These are phyloP conservation scores for Biancaea sappan DNA, from an alignment of 306 rosid species.

Conservation along the genomic window DNA sequence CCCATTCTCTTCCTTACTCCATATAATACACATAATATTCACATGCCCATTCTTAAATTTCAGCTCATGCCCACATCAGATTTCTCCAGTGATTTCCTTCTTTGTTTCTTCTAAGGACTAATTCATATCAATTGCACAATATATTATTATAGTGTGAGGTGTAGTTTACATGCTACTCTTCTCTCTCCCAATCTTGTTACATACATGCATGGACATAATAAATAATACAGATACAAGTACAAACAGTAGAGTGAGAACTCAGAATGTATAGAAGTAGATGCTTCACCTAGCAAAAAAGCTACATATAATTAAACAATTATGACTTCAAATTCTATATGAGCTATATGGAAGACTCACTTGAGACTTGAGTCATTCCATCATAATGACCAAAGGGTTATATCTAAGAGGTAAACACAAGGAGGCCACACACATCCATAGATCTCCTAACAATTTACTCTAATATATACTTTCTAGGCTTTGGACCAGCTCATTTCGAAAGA, in stretches of 20 bases:
- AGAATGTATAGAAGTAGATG: slow-evolving; percentile 38
- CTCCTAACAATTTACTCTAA: background rate
- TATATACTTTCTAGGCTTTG: background rate
- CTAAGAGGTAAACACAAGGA: background rate
- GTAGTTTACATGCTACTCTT: slow-evolving; percentile 45
- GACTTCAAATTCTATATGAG: slow-evolving; percentile 33
- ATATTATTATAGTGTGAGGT: no score
- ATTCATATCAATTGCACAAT: no score
- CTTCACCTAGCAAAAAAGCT: slow-evolving; percentile 21
- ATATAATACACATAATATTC: no score
- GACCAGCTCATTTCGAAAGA: background rate
- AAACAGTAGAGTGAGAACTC: slow-evolving; percentile 22
- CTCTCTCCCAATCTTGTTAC: background rate
- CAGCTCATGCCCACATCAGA: no score
- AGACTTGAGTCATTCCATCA: slow-evolving; percentile 55
- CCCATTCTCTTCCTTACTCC: no score
- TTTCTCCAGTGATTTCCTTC: no score
- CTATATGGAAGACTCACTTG: slow-evolving; percentile 22
- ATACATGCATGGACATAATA: background rate
- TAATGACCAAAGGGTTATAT: slow-evolving; percentile 42
- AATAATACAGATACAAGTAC: slow-evolving; percentile 18
- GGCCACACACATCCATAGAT: background rate
- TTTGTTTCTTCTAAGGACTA: no score
- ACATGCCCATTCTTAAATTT: no score
- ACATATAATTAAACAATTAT: slow-evolving; percentile 54